Percentiles rank a stretch among this genome's conserved stretches.
These are phyloP conservation scores for Cyclospora cayetanensis DNA, from an alignment of 169 alveolate species.

Conservation along the genomic window DNA sequence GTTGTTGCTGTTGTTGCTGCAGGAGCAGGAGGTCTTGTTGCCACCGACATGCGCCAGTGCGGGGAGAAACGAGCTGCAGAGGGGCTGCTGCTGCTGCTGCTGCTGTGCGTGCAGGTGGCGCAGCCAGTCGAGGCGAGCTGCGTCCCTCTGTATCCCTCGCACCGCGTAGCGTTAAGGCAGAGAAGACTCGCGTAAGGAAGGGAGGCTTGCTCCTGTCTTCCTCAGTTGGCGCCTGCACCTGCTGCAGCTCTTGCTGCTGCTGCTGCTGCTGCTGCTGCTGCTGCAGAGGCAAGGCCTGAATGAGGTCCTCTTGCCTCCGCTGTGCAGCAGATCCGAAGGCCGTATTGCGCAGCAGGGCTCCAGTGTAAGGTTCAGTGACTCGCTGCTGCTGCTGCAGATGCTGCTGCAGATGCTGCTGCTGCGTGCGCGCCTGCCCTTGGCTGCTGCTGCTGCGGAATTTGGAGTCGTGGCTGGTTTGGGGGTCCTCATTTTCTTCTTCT, in stretches of 20 bases:
- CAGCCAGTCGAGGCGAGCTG: neutral
- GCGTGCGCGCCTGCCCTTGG: neutral
- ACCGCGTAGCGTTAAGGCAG: neutral
- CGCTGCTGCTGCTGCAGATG: constrained; percentile 24
- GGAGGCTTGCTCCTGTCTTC: neutral
- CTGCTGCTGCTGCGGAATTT: neutral
- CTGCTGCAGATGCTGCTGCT: constrained; percentile 23
- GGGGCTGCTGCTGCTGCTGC: constrained; percentile 5
- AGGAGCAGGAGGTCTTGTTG: neutral
- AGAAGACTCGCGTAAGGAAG: neutral
- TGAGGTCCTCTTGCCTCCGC: neutral
- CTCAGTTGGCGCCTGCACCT: neutral
- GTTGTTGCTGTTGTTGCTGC: neutral
- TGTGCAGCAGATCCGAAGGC: neutral
- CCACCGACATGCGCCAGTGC: neutral
- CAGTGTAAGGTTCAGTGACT: neutral
- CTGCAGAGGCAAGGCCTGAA: neutral
- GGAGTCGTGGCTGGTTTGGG: neutral
- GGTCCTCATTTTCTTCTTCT: neutral
- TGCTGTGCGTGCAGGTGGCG: neutral
- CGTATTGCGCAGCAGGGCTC: neutral
- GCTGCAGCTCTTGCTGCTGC: constrained; percentile 5
- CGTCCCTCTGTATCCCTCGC: neutral
- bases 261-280: constrained; percentile 32
- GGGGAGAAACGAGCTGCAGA: neutral